Evolutionary conservation across 1,139 yeast species (phyloP), one percentile per base, ranked within the genome.

Genomic region (Geotrichum carabidarum): DNA sequence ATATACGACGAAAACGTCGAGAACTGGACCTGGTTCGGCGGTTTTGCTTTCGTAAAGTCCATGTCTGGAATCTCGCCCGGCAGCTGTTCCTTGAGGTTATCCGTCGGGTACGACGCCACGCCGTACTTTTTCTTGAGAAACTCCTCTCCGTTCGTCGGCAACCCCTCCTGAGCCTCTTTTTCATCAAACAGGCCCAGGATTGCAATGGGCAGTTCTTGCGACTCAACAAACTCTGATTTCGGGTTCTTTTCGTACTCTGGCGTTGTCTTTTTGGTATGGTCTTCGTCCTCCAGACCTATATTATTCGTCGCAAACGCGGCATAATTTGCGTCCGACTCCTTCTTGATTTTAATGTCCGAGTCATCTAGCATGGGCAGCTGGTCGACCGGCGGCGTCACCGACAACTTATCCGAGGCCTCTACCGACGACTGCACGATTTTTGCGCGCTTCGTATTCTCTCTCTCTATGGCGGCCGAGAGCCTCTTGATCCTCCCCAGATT

Each of bases 11-110:
- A 85, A 68, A 88, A 94, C 0, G 99, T 91, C 15, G 89, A 78
- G 68, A 87, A 90, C 65, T 90, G 97, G 18, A 93, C 95, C 71
- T 93, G 99, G 68, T 88, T 91, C 1, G 89, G 73, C 7, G 97
- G 97, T 64, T 91, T 91, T 22, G 83, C 82, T 59, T 83, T 82
- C 8, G 96, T 85, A 64, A 87, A 90, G 68, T 93, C 99, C 54
- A 78, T 80, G 68, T 86, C 83, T 8, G 99, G 99, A 31, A 90
- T 84, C 40, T 76, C 80, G 2, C 99, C 99, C 0, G 99, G 96
- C 43, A 94, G 75, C 59, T 86, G 70, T 54, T 83, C 86, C 61
- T 81, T 77, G 46, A 94, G 73, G 65, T 91, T 96, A 46, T 77
- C 77, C 32, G 82, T 81, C 0, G 99, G 99, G 67, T 84, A 93